Conservation (phyloP, 768 basidiomycete species). For the Vishniacozyma victoriae region DNA sequence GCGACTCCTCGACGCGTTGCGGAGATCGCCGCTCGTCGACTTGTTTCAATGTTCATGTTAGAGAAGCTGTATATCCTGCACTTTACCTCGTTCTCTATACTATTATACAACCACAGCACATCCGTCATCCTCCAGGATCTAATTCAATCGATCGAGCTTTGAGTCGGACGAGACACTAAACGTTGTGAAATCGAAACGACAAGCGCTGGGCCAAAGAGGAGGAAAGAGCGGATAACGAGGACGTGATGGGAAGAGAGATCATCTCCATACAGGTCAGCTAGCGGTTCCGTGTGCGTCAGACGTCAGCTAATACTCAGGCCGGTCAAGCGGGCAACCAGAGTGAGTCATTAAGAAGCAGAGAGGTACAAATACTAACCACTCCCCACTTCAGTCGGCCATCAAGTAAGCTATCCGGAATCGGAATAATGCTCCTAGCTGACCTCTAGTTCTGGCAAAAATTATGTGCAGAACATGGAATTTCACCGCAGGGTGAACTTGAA, state of each 20-base stretch:
- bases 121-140: too few species aligned
- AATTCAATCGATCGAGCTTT: too few species aligned
- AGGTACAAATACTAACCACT: not conserved
- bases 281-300: slow-evolving; percentile 47
- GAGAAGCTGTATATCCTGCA: too few species aligned
- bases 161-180: too few species aligned
- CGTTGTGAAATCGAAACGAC: too few species aligned
- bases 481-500: slow-evolving; percentile 87
- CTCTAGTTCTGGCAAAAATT: slow-evolving; percentile 88
- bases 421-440: slow-evolving; percentile 3
- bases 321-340: slow-evolving; percentile 93
- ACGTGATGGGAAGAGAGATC: slow-evolving; percentile 47
- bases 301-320: slow-evolving; percentile 52
- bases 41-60: too few species aligned
- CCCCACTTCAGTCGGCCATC: slow-evolving; percentile 69
- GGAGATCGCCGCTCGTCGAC: too few species aligned
- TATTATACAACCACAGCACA: too few species aligned
- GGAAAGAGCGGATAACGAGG: too few species aligned
- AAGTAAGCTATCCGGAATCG: slow-evolving; percentile 24
- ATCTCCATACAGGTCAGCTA: slow-evolving; percentile 46
- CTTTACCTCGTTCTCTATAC: too few species aligned
- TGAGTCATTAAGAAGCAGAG: slow-evolving; percentile 46
- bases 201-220: too few species aligned
- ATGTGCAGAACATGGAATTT: slow-evolving; percentile 97
- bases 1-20: too few species aligned